Evolutionary conservation across 352 stramenopile species (phyloP).

Genomic region (Pythium sp.): DNA sequence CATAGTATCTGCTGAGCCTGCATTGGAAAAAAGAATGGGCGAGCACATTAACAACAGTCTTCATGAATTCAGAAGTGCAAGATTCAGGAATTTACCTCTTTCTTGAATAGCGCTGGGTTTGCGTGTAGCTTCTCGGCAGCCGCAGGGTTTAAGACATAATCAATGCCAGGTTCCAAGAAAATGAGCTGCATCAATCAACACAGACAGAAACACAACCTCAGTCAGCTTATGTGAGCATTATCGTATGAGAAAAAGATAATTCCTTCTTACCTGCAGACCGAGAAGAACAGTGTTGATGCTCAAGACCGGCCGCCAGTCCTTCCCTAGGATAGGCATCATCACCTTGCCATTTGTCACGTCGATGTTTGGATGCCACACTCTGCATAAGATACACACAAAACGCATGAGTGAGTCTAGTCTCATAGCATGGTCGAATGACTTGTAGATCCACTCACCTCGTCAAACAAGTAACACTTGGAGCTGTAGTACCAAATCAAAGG

Average conservation of each 20-base stretch:
- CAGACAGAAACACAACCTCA: background rate
- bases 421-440: background rate
- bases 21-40: background rate
- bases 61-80: background rate
- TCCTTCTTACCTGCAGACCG: slow-evolving; percentile 57
- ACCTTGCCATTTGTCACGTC: slow-evolving; percentile 70
- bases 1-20: slow-evolving; percentile 62
- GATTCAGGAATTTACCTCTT: slow-evolving; percentile 20
- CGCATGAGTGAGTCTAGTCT: slow-evolving; percentile 3
- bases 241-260: background rate
- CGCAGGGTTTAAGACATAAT: slow-evolving; percentile 57
- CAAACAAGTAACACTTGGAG: slow-evolving; percentile 65
- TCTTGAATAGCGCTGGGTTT: slow-evolving; percentile 45
- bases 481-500: slow-evolving; percentile 22
- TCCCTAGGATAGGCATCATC: slow-evolving; percentile 85
- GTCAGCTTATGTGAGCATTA: background rate
- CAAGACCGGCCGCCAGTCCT: slow-evolving; percentile 82
- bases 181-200: slow-evolving; percentile 52
- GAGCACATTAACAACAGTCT: background rate
- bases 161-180: slow-evolving; percentile 71
- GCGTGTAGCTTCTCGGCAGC: slow-evolving; percentile 57
- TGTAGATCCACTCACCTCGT: slow-evolving; percentile 41
- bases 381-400: slow-evolving; percentile 22
- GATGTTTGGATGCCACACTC: slow-evolving; percentile 86
- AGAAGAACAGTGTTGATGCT: slow-evolving; percentile 86